Evolutionary conservation across 345 rosid genomes (phyloP), one percentile per base, ranked within the genome.

Genomic region (Gossypium mustelinum): DNA sequence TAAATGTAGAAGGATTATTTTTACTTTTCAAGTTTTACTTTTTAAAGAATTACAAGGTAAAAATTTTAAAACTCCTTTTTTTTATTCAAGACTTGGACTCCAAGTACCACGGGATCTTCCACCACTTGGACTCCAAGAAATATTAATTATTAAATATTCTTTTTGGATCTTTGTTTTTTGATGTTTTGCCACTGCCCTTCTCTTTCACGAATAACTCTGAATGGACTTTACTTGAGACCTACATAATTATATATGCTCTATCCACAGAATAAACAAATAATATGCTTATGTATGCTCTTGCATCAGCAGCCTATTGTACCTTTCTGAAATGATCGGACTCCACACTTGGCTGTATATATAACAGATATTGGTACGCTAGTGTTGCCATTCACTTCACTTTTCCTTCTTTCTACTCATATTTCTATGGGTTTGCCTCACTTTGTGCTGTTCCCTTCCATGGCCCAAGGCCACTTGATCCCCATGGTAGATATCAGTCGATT

Each of bases 341-440:
- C 59, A 55, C 9, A 55, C 4, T 55, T 56, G 61, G 14, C 61
- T 20, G 34, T 29, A 57, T 57, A 56, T 18, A 57, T 57, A 20
- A 57, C 61, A 20, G 27, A 20, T 18, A 18, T 57, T 57, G 25
- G 7, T 27, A 57, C 61, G 9, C 27, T 22, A 7, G 61, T 9
- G 12, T 57, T 20, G 3, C 29, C 9, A 20, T 20, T 57, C 61
- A 10, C 27, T 10, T 10, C 4, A 56, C 12, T 18, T 18, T 9
- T 18, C 27, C 24, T 56, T 22, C 61, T 57, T 57, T 57, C 27
- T 57, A 2, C 61, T 57, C 57, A 2, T 18, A 18, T 5, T 3
- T 18, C 61, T 57, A 57, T 57, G 61, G 61, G 22, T 57, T 57
- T 25, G 27, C 27, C 61, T 57, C 61, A 57, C 61, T 57, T 57